Base-by-base conservation (phyloP, 2,329 filamentous ascomycete genomes). In the Podosphaera leucotricha region DNA sequence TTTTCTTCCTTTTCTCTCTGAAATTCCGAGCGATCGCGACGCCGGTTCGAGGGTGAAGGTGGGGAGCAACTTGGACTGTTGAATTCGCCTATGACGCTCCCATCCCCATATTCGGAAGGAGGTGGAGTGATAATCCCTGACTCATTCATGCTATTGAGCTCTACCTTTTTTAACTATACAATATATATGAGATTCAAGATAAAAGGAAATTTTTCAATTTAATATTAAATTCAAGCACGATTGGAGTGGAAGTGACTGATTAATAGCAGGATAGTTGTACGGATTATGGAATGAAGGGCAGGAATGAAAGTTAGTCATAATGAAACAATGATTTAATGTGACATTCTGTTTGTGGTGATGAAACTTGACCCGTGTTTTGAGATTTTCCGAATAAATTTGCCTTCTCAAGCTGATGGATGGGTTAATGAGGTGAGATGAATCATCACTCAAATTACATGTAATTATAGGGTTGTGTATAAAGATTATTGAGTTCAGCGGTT, bases 1-100 rank as follows among this genome's bases (percentile, higher is more conserved):
- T 52, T 51, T 35, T 50, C 52, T 48, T 54, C 52, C 46, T 47
- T 51, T 30, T 55, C 53, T 47, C 46, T 50, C 22, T 53, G 50
- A 28, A 46, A 44, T 5, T 51, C 51, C 36, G 47, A 48, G 30
- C 53, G 51, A 46, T 55, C 46, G 28, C 54, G 48, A 41, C 53
- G 50, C 22, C 49, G 51, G 39, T 50, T 49, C 33, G 49, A 43
- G 43, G 53, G 51, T 35, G 50, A 48, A 21, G 51, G 49, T 22
- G 39, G 39, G 35, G 50, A 49, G 42, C 44, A 47, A 38, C 39
- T 19, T 7, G 44, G 41, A 11, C 41, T 44, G 41, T 30, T 33
- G 30, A 41, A 35, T 36, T 39, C 38, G 40, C 13, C 39, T 30
- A 26, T 26, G n/a, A 22, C 11, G 22, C 20, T 41, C 28, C 21